These are phyloP conservation scores for Marchantia paleacea DNA, from an alignment of 225 moss, liverwort and hornwort species.

Conservation along the genomic window DNA sequence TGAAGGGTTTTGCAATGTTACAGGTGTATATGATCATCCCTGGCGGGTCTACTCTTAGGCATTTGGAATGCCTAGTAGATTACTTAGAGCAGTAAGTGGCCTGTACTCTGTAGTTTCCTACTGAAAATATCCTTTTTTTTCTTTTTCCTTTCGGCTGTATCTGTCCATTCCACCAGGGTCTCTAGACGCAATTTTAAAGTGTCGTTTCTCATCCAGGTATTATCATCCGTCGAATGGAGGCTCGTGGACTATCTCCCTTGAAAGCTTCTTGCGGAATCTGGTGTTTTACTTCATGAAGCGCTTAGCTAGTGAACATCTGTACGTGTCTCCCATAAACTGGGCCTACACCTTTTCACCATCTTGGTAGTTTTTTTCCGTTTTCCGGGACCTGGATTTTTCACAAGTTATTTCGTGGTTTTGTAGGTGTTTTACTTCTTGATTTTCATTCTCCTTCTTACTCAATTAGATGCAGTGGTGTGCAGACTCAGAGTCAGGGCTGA, in stretches of 20 bases:
- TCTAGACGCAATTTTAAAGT: background rate
- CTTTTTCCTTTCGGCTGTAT: background rate
- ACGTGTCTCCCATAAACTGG: constrained; percentile 27
- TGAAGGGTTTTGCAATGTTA: constrained; percentile 9
- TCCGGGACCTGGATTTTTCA: background rate
- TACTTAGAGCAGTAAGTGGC: constrained; percentile 71
- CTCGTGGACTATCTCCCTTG: constrained; percentile 73
- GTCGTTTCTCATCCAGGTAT: constrained; percentile 43
- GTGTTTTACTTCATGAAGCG: constrained; percentile 69
- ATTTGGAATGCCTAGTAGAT: constrained; percentile 68
- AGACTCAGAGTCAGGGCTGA: constrained; percentile 44
- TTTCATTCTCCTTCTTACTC: constrained; percentile 21
- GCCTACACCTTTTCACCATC: background rate
- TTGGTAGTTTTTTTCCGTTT: background rate
- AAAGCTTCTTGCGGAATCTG: constrained; percentile 58
- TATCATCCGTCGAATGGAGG: constrained; percentile 92
- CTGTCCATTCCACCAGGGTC: background rate
- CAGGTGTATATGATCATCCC: constrained; percentile 69
- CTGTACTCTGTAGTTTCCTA: background rate
- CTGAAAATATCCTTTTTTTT: background rate
- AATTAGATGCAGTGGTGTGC: constrained; percentile 41
- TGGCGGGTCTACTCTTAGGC: constrained; percentile 52
- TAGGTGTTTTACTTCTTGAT: background rate
- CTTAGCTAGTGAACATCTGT: constrained; percentile 68
- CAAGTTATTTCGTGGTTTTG: background rate